Base-by-base conservation (phyloP, 192 early-diverging fungal genomes). In the Nowakowskiella sp. region DNA sequence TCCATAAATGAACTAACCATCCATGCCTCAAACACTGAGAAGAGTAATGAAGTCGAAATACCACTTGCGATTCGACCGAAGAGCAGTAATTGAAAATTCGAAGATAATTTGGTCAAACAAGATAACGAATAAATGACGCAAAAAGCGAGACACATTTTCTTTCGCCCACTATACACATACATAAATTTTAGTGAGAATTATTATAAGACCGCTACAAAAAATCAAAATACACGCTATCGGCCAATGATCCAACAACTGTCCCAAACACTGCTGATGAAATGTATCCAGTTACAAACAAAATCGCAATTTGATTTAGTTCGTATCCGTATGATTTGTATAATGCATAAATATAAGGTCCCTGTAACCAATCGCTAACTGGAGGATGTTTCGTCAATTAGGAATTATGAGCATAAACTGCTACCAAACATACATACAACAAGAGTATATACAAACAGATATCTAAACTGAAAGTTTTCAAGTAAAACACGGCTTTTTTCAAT, bases 281-380 rank as follows among this genome's bases (percentile, higher is more conserved):
- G 55, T 87, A 89, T 16, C 87, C 87, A 7, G 74, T 76, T 21
- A 89, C 71, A 57, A 85, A 87, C 31, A 89, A 57, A 25, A 80
- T 57, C 5, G 79, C 85, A 53, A 88, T 87, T 2, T 76, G 57
- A 21, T 60, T 58, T 36, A 85, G 68, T 0, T 58, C 44, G 55
- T 77, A 81, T 21, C 71, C 71, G 51, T 85, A 80, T 0, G 55
- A 67, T 39, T 71, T 62, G 51, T 89, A 89, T 34, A 88, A 47
- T 16, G 73, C 71, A 51, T 86, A 88, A 22, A 59, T 36, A 39
- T 58, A 25, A 5, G 58, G 44, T 16, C 55, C 59, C 34, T 59
- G 59, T 55, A 59, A 42, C 58, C 55, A 60, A n/a, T 61, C 57
- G 57, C 31, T 31, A 9, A 44, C 59, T 59, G 42, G n/a, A n/a